Conservation (phyloP, 2,329 filamentous ascomycete genomes). For the Talaromyces pinophilus region DNA sequence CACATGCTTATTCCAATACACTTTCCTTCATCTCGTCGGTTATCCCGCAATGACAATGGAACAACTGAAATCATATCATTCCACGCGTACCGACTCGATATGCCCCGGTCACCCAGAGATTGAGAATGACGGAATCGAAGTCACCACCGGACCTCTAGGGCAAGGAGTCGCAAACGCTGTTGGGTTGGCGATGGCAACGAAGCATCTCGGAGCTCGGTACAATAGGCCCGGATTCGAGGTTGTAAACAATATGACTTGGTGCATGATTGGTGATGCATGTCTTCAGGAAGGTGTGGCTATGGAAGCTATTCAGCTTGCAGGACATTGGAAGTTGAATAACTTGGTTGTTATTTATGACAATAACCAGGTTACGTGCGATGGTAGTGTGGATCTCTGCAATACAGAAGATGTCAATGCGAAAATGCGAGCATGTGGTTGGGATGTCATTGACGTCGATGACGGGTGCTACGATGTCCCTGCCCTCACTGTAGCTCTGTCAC, state of each 20-base stretch:
- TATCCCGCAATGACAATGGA: constrained; percentile 59
- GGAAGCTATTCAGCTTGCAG: constrained; percentile 59
- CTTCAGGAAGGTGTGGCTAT: constrained; percentile 60
- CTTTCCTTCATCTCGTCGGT: constrained; percentile 56
- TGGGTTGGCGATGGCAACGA: constrained; percentile 59
- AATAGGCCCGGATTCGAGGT: constrained; percentile 53
- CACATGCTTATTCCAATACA: constrained; percentile 58
- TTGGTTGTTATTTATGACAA: constrained; percentile 62
- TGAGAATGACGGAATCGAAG: constrained; percentile 57
- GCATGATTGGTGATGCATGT: constrained; percentile 61
- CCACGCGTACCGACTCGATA: constrained; percentile 50
- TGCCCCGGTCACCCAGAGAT: constrained; percentile 56
- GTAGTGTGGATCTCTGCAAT: constrained; percentile 56
- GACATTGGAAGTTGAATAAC: constrained; percentile 59
- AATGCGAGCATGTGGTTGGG: constrained; percentile 59
- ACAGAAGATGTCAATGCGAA: constrained; percentile 60
- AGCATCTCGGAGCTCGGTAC: constrained; percentile 55
- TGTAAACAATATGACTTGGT: constrained; percentile 55
- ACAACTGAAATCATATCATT: constrained; percentile 59
- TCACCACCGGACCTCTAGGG: constrained; percentile 60
- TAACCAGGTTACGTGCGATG: constrained; percentile 62
- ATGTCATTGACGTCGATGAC: constrained; percentile 57
- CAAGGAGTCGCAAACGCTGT: constrained; percentile 62
- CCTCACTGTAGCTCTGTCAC: constrained; percentile 50
- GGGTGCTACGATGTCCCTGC: constrained; percentile 54